These are phyloP conservation scores for Pharus latifolius DNA, from an alignment of 176 grass and related monocot genomes.

Conservation along the genomic window DNA sequence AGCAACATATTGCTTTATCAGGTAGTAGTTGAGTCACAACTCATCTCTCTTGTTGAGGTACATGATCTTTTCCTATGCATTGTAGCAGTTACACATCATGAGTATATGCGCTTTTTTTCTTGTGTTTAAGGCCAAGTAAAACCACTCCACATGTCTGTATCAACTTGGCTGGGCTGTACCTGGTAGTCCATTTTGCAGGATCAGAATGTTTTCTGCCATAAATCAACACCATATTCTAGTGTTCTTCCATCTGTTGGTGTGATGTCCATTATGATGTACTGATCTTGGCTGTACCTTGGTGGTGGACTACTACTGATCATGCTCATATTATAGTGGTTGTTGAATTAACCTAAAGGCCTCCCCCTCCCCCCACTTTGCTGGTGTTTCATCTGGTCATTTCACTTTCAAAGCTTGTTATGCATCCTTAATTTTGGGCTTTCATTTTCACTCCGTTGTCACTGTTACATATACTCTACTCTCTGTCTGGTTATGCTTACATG, in stretches of 20 bases:
- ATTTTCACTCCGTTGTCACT: background rate
- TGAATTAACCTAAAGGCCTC: slow-evolving; percentile 18
- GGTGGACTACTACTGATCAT: background rate
- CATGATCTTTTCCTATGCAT: background rate
- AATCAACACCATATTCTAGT: background rate
- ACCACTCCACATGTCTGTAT: background rate
- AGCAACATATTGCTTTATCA: too few relatives aligned
- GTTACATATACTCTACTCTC: background rate
- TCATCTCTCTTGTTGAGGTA: background rate
- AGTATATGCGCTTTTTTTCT: background rate
- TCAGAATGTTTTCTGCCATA: background rate
- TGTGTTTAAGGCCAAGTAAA: background rate
- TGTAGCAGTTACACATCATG: background rate
- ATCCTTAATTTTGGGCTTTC: background rate
- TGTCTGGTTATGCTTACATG: slow-evolving; percentile 10
- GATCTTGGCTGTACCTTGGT: slow-evolving; percentile 1
- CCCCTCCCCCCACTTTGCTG: too few relatives aligned
- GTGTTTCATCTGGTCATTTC: slow-evolving; percentile 10
- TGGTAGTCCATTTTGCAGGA: background rate
- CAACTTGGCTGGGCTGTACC: background rate
- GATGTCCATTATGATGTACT: background rate
- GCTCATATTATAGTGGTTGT: slow-evolving; percentile 2
- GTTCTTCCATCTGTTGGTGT: slow-evolving; percentile 16
- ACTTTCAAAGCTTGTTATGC: slow-evolving; percentile 11
- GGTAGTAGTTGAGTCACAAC: too few relatives aligned